Base-by-base conservation (phyloP, 2,329 filamentous ascomycete genomes). In the Botryotinia narcissicola region DNA sequence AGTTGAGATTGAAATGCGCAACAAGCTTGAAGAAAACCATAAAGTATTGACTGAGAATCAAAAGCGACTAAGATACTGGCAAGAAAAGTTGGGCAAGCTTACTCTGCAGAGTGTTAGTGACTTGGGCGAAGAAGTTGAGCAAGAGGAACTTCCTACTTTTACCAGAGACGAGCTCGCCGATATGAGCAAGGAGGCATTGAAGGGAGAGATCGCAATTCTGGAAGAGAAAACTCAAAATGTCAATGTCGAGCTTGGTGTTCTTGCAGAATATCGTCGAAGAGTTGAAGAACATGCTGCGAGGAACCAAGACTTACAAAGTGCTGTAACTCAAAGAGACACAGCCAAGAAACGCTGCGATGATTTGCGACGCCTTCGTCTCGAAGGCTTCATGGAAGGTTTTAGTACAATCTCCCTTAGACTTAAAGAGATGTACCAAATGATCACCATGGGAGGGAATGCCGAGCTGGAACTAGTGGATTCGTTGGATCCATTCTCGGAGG, bases 361-460 rank as follows among this genome's bases (percentile, higher is more conserved):
- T 77, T 90, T 99, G 70, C 93, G 96, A 20, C 92, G 94, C 22
- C 86, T 97, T 68, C 93, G 96, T 44, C 87, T 98, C 12, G 95
- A 98, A 79, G 95, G 96, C 51, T 99, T 99, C 87, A 98, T 98
- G 95, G 94, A 97, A 81, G 96, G 97, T 57, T 98, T 99, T 85
- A 92, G 92, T 80, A 92, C 90, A 75, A 99, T 99, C 82, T 98
- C 95, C 1, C 87, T 98, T 37, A 92, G 95, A 0, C 87, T 99
- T 63, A 99, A 99, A 85, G 96, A 99, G 81, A 99, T 99, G 96
- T 99, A 99, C 84, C 96, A 99, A 82, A 98, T 99, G 95, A 99
- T 99, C 82, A 99, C 96, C 35, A 98, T 99, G 94, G 96, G 96
- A 75, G 96, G 96, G 73, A 99, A 99, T 79, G 96, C 96, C 0